These are phyloP conservation scores for Saturnispora kantuleensis DNA, from an alignment of 805 yeast genomes.

Conservation along the genomic window DNA sequence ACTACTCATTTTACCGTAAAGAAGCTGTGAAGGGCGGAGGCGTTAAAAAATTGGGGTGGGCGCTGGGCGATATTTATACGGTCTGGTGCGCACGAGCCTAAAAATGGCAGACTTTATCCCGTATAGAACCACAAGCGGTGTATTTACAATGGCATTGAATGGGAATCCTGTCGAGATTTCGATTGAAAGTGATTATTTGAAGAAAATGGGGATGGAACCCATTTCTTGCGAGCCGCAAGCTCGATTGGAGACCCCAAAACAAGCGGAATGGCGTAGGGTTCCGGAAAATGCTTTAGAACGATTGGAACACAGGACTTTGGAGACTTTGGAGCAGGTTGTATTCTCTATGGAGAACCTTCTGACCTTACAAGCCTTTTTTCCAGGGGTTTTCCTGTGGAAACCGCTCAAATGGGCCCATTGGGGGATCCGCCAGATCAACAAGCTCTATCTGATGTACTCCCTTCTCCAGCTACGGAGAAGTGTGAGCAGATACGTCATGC, in stretches of 20 bases:
- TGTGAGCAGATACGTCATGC: constrained; percentile 14
- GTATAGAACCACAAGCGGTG: no score
- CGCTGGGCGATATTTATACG: neutral
- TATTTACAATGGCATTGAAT: neutral
- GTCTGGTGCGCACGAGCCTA: no score
- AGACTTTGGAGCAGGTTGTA: constrained; percentile 17
- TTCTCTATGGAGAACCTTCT: constrained; percentile 23
- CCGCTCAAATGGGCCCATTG: constrained; percentile 12
- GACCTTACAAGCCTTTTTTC: constrained; percentile 22
- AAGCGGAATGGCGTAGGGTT: no score
- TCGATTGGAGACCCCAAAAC: no score
- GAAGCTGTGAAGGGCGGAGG: neutral
- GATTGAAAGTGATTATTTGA: neutral
- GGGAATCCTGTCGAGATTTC: neutral
- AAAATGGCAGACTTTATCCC: no score
- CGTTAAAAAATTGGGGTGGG: neutral
- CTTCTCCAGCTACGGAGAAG: constrained; percentile 22
- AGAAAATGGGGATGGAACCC: neutral
- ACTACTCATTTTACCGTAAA: neutral
- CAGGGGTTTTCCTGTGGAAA: constrained; percentile 1
- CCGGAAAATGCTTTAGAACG: constrained; percentile 9
- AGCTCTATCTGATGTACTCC: constrained; percentile 23
- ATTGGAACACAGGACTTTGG: constrained; percentile 15
- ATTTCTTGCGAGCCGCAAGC: no score
- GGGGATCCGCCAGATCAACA: constrained; percentile 18